phyloP scores from a whole-genome alignment of 2,329 filamentous ascomycete species.

The Diaporthe australafricana region DNA sequence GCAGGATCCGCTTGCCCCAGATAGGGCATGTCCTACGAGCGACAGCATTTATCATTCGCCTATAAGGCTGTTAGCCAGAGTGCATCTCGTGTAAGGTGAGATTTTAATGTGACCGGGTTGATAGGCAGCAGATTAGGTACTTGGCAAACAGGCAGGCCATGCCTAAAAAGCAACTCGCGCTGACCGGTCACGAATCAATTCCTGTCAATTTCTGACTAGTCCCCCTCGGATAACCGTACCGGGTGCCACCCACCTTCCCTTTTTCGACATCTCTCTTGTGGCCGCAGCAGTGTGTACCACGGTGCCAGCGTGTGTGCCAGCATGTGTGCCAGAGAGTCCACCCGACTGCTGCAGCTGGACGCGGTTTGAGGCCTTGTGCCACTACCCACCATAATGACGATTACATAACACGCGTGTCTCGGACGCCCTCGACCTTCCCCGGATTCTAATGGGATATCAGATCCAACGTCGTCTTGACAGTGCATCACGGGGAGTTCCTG shows the following conservation, averaged over 20 bases:
- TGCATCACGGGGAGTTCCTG: constrained; percentile 8
- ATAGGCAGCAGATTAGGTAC: neutral
- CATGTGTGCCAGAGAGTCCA: neutral
- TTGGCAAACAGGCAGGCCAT: neutral
- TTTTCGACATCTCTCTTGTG: neutral
- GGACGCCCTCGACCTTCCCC: neutral
- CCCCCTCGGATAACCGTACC: constrained; percentile 1
- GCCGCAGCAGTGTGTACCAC: neutral
- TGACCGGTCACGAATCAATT: neutral
- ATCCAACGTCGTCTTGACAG: neutral
- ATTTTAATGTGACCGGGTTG: neutral
- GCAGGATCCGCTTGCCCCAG: constrained; percentile 4
- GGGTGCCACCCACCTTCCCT: neutral
- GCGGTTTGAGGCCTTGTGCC: constrained; percentile 6
- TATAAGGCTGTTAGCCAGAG: neutral
- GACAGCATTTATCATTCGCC: neutral
- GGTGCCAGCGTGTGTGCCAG: too few relatives aligned
- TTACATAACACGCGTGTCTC: neutral
- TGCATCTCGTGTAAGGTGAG: neutral
- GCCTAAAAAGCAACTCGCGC: neutral
- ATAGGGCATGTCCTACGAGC: constrained; percentile 3
- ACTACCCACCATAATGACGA: neutral
- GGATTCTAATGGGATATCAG: neutral
- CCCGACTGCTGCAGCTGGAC: constrained; percentile 6
- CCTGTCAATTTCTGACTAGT: neutral